Percentiles rank a stretch among this genome's conserved stretches.
Conservation (phyloP, 2,329 filamentous ascomycete genomes). For the Fusarium compactum region DNA sequence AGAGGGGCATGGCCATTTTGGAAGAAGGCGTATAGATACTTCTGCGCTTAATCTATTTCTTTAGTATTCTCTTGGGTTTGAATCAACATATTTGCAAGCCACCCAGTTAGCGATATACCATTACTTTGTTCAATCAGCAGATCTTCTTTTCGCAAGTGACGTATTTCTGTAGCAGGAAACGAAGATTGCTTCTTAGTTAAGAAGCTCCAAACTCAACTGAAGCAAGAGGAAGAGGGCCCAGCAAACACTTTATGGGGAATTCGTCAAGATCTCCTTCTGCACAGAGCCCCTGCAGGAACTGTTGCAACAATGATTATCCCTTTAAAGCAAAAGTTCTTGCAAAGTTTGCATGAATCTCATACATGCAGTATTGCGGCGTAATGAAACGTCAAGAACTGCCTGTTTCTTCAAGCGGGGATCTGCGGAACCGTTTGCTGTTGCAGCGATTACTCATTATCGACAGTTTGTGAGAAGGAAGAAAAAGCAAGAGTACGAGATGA, state of each 20-base stretch:
- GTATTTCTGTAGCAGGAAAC: not conserved
- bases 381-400: slow-evolving; percentile 2
- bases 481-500: too few species aligned
- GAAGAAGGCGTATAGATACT: slow-evolving; percentile 79
- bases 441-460: not conserved
- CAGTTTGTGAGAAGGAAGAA: not conserved
- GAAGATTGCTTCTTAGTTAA: not conserved
- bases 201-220: not conserved
- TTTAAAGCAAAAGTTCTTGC: not conserved
- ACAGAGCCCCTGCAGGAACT: not conserved
- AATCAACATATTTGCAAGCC: too few species aligned
- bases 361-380: slow-evolving; percentile 8
- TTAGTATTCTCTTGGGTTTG: not conserved
- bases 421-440: not conserved
- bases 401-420: not conserved
- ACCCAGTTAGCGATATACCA: not conserved
- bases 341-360: not conserved
- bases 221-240: not conserved
- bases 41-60: slow-evolving; percentile 66
- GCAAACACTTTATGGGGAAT: not conserved
- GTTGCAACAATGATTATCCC: not conserved
- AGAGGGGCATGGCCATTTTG: slow-evolving; percentile 76
- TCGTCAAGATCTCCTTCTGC: not conserved
- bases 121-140: too few species aligned
- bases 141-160: not conserved